phyloP scores from a whole-genome alignment of 1,139 yeast species.

The Saccharomyces hybrid region DNA sequence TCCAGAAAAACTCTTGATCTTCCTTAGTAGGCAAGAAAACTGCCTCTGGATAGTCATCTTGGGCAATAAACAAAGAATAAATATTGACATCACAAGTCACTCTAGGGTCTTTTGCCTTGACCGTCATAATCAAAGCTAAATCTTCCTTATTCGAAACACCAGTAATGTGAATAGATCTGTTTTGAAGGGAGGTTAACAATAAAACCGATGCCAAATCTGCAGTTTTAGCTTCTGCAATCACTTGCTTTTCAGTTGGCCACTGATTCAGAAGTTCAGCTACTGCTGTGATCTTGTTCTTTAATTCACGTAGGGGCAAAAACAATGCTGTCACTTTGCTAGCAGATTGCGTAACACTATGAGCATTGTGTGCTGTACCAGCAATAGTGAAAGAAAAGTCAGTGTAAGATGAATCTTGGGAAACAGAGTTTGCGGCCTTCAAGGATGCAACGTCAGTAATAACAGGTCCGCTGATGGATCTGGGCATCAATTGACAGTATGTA shows the following conservation, averaged over 20 bases:
- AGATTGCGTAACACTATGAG: slow-evolving; percentile 54
- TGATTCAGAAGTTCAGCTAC: slow-evolving; percentile 71
- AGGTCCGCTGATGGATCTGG: slow-evolving; percentile 59
- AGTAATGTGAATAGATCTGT: slow-evolving; percentile 80
- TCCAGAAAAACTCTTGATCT: slow-evolving; percentile 83
- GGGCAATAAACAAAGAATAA: slow-evolving; percentile 68
- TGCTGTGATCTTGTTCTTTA: slow-evolving; percentile 61
- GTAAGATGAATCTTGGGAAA: slow-evolving; percentile 53
- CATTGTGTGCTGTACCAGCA: slow-evolving; percentile 72
- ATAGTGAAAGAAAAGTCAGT: slow-evolving; percentile 79
- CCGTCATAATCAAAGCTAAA: slow-evolving; percentile 73
- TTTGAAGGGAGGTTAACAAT: slow-evolving; percentile 82
- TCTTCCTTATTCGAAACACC: slow-evolving; percentile 79
- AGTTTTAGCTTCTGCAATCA: slow-evolving; percentile 85
- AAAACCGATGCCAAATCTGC: slow-evolving; percentile 88
- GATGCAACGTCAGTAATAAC: slow-evolving; percentile 58
- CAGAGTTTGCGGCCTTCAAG: slow-evolving; percentile 54
- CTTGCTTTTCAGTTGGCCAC: slow-evolving; percentile 83
- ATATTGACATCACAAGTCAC: slow-evolving; percentile 91
- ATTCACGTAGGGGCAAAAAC: slow-evolving; percentile 73
- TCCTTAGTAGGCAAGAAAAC: slow-evolving; percentile 68
- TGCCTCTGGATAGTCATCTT: slow-evolving; percentile 64
- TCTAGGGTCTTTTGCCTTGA: slow-evolving; percentile 70
- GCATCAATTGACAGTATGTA: slow-evolving; percentile 76
- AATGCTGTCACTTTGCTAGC: slow-evolving; percentile 68